phyloP scores from a whole-genome alignment of 371 early-diverging fungal species.

The Dinochytrium kinnereticum region DNA sequence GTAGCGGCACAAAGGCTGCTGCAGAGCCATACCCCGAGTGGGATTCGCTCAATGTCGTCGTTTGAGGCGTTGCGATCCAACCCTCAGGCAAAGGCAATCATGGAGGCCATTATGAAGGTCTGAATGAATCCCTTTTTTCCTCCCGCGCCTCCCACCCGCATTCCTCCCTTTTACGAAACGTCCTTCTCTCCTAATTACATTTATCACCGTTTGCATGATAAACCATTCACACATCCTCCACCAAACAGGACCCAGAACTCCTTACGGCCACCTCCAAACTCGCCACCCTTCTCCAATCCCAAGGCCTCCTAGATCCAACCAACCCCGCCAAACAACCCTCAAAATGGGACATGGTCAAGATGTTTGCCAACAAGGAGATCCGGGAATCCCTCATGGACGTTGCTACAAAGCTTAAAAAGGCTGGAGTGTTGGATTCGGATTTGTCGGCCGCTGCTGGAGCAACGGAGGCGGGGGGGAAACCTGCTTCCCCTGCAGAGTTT shows the following conservation, averaged over 20 bases:
- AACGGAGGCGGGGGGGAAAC: not conserved
- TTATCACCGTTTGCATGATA: too few relatives aligned
- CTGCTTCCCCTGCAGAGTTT: not conserved
- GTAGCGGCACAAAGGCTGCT: too few relatives aligned
- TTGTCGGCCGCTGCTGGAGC: not conserved
- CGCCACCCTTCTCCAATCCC: not conserved
- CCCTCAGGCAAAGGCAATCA: too few relatives aligned
- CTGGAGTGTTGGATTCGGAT: conserved; percentile 1
- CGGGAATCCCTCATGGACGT: not conserved
- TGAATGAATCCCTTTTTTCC: too few relatives aligned
- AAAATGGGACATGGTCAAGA: conserved; percentile 7
- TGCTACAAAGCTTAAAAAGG: not conserved
- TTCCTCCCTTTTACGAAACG: too few relatives aligned
- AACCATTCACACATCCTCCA: too few relatives aligned
- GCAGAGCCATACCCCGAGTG: too few relatives aligned
- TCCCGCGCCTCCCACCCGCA: too few relatives aligned
- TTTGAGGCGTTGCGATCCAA: too few relatives aligned
- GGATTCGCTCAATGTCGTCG: too few relatives aligned
- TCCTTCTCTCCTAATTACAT: too few relatives aligned
- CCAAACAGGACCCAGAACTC: not conserved
- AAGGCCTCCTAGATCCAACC: not conserved
- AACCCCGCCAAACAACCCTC: not conserved
- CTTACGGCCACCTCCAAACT: not conserved
- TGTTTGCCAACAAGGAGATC: not conserved
- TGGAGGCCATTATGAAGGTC: too few relatives aligned